Evolutionary conservation across 2,329 filamentous ascomycete genomes (phyloP), one percentile per base, ranked within the genome.

Genomic region (Blumeria graminis): DNA sequence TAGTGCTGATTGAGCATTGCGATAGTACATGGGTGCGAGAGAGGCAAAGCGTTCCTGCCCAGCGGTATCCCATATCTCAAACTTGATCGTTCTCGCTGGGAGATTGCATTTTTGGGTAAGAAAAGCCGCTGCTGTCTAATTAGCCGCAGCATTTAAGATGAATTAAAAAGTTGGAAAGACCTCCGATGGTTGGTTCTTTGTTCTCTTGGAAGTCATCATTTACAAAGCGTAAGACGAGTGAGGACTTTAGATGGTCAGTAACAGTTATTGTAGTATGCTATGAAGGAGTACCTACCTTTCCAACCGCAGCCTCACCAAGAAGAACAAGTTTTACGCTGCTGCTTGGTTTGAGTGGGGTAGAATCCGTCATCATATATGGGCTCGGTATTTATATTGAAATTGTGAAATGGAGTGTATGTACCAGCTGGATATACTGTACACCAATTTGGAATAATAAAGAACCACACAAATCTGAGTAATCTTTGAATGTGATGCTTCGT

Each of bases 201-300:
- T 96, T 96, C 72, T 96, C 92, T 74, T 98, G 92, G 67, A 98
- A 98, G 71, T 96, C 90, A 73, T 98, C 92, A 77, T 96, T 96
- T 68, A 98, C 92, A 71, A 98, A 98, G 67, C 92, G 87, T 68
- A 98, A 78, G 61, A 98, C 92, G 58, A 98, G 81, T 50, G 92
- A 98, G 54, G 92, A 96, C 92, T 94, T 53, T 32, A 2, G 1
- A 11, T 35, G 6, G 35, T 64, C 54, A 65, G 59, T 43, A 56
- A 36, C n/a, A 14, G 18, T 18, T 28, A 35, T 56, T n/a, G n/a
- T 33, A 2, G 9, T 33, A 8, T 22, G 34, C 14, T n/a, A 52
- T 34, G 39, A 55, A 10, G 18, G 57, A 55, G 16, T 34, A n/a
- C 38, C 43, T 74, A 94, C 92, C 84, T 98, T 98, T 79, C 92